Evolutionary conservation across 225 moss, liverwort and hornwort species (phyloP), one percentile per base, ranked within the genome.

Genomic region (Lunularia cruciata): DNA sequence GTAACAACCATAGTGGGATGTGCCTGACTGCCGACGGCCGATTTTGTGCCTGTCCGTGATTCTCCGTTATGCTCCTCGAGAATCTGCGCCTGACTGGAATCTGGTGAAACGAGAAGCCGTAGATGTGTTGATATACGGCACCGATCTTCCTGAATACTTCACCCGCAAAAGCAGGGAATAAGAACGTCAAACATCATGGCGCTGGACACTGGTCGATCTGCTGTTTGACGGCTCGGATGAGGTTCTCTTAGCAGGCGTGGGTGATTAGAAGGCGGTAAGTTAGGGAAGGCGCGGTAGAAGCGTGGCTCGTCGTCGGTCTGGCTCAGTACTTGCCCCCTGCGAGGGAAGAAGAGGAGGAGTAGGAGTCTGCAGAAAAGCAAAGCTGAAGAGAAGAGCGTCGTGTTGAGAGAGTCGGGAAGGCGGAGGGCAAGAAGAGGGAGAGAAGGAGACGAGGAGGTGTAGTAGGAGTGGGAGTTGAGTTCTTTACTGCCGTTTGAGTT

Each of bases 401-500:
- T 5, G 16, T 25, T n/a, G 18, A 61, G 56, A 1, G 6, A 18
- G 58, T 19, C 11, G 16, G 14, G 28, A 20, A 8, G 12, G 30
- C 4, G 2, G 18, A 31, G 25, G 47, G 45, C 8, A 42, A 46
- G 38, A 11, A 33, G 73, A 46, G 19, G 38, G 13, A 5, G 60
- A 61, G 60, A 61, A 39, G 38, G 25, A 27, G 63, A 54, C 32
- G 56, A 18, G 22, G 67, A 32, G 54, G 42, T 6, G 6, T 6
- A 42, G 42, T 6, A 42, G 42, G 12, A 42, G 8, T 12, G 42
- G 38, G 19, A 14, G 22, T 35, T 38, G 12, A 4, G 38, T 38
- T 39, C 38, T 61, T 61, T 20, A 40, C 60, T 20, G 60, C 37
- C 38, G 60, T 39, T 38, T 61, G 60, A 61, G 25, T 39, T 39